Evolutionary conservation across 495 filamentous ascomycete species (phyloP), one percentile per base, ranked within the genome.

Genomic region (Aspergillus coremiiformis): DNA sequence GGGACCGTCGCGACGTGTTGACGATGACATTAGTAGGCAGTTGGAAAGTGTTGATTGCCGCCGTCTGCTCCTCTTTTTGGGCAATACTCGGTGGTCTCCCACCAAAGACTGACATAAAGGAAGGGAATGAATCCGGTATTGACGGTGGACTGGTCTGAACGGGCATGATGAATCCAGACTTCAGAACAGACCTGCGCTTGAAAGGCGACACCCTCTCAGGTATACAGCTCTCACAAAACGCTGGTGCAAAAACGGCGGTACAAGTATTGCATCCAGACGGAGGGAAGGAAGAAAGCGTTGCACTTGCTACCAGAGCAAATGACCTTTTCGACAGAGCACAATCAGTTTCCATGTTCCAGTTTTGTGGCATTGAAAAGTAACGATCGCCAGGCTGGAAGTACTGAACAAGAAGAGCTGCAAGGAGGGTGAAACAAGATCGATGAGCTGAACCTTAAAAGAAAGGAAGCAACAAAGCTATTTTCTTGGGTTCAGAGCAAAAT

Each of bases 51-150:
- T 64, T 57, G 23, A 59, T 44, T 22, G 54, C 30, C 10, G 41
- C 20, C 44, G 32, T 59, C 33, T 64, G 60, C 22, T 71, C 69
- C 45, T 70, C 63, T 44, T 70, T 66, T 30, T 65, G 55, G 32
- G 51, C 23, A 39, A 48, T 64, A 20, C 55, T 59, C 19, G 61
- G 56, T 20, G 58, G 52, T 2, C 64, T 55, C 23, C 65, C 69
- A 54, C 69, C 82, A 69, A 79, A 86, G 29, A 86, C 83, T 37
- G 83, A 84, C 83, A 85, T 85, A 52, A 86, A 83, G 39, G 84
- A 84, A 46, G 84, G 82, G 66, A 86, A 80, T 57, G 84, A 82
- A 67, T 84, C 82, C 75, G 67, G 65, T 47, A 72, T 60, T 63
- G 69, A 69, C 63, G 69, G 67, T 47, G 68, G 64, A 56, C 66